Base-by-base conservation (phyloP, 108 stramenopile species). In the Pseudonitzschia delicatissima region DNA sequence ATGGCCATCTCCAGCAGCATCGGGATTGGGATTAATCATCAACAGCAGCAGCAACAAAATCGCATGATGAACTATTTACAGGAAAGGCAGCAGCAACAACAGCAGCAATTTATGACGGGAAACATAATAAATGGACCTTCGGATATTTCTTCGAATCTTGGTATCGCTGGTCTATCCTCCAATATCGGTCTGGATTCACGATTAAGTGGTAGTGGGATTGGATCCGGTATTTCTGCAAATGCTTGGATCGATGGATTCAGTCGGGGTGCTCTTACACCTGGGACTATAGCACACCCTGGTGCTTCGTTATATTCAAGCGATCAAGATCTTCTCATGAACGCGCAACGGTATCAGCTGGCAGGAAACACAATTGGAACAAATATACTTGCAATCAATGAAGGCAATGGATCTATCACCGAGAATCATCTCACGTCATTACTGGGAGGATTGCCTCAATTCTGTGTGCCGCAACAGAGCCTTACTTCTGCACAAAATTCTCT, bases 251-350 rank as follows among this genome's bases (percentile, higher is more conserved):
- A 33, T 33, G 53, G 53, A 33, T 21, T 48, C 20, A 23, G 20
- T 48, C 7, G 20, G 7, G 20, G 20, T 48, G 47, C 21, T 48
- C 20, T 18, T 21, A 4, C 12, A 33, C n/a, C 29, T 12, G n/a
- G 32, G 9, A 25, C 28, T 25, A 15, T 34, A 27, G 15, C 31
- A 1, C 11, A 11, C 11, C n/a, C n/a, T 27, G 31, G 29, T 3
- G 26, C 29, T 33, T 11, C 9, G 11, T 55, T 35, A n/a, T 55
- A 55, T 34, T 33, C 53, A 13, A 49, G 21, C 48, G 31, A 55
- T n/a, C 53, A 55, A 55, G 53, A 55, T 55, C 11, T 55, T 55
- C 26, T 55, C 53, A 31, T 15, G 32, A 55, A 15, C 53, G n/a
- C 53, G 4, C 7, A 55, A 31, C 53, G 17, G 5, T 55, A 31